Base-by-base conservation (phyloP, 345 rosid genomes). In the Triadica sebifera region DNA sequence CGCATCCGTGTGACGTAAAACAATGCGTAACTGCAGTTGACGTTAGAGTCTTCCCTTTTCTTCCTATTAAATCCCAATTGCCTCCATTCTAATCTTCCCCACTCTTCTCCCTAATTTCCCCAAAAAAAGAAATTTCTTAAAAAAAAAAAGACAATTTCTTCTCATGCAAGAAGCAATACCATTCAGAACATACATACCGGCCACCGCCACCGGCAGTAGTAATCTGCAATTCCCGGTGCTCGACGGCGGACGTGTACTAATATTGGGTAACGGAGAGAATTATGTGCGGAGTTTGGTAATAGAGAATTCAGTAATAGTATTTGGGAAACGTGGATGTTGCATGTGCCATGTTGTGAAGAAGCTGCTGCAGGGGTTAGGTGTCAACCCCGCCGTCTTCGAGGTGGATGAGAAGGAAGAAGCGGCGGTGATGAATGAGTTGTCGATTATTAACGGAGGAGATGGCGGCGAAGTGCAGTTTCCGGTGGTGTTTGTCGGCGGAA, bases 401-500 rank as follows among this genome's bases (percentile, higher is more conserved):
- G 82, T 94, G 7, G 90, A 81, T 0, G 94, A 90, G 63, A 77
- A 73, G 50, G 86, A 80, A 17, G 97, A 89, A 72, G 83, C 78
- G 3, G 71, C 59, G 13, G 86, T 87, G 55, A 65, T 80, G 20
- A 72, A 71, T 13, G 87, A 81, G 63, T 62, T 90, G 67, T 64
- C 81, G 72, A 67, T 49, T 65, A 71, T 80, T 39, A 69, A 53
- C 1, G 57, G 77, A 17, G 61, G 52, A 2, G 38, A 15, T 7
- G 73, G 50, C 0, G 83, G 65, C 2, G 71, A 72, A 50, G 62
- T 85, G 64, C 86, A 89, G 70, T 85, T 90, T 59, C 98, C 98
- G 47, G 91, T 81, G 55, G 90, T 94, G 49, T 94, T 87, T 13
- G 79, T 94, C 0, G 97, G 98, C 3, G 98, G 98, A 34, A 86